phyloP scores from a whole-genome alignment of 1,139 yeast genomes.

The Hyphopichia pseudoburtonii region DNA sequence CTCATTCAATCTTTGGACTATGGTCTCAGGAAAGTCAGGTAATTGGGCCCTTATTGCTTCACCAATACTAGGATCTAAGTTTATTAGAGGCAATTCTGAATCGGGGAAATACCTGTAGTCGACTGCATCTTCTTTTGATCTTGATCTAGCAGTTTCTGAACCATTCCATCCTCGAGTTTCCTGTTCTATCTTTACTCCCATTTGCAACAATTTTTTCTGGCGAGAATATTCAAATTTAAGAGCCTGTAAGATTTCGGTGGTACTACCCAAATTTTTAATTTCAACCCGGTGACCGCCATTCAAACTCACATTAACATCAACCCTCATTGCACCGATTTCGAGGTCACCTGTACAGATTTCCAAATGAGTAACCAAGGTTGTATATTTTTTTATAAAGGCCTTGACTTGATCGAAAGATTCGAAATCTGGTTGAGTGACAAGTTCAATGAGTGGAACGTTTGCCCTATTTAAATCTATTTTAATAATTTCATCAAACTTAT shows the following conservation, averaged over 20 bases:
- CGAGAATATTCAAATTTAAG: slow-evolving; percentile 72
- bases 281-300: slow-evolving; percentile 75
- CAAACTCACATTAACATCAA: slow-evolving; percentile 88
- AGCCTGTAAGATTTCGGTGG: slow-evolving; percentile 78
- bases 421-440: slow-evolving; percentile 91
- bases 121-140: slow-evolving; percentile 77
- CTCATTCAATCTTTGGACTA: slow-evolving; percentile 47
- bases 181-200: slow-evolving; percentile 39
- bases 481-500: slow-evolving; percentile 39
- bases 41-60: slow-evolving; percentile 39
- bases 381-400: slow-evolving; percentile 79
- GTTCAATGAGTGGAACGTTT: slow-evolving; percentile 82
- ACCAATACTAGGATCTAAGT: slow-evolving; percentile 37
- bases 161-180: slow-evolving; percentile 97
- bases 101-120: slow-evolving; percentile 96
- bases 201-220: slow-evolving; percentile 49
- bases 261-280: slow-evolving; percentile 83
- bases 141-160: slow-evolving; percentile 54
- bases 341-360: slow-evolving; percentile 84
- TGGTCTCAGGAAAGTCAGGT: slow-evolving; percentile 66
- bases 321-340: slow-evolving; percentile 93
- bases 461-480: slow-evolving; percentile 80
- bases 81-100: slow-evolving; percentile 72
- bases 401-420: slow-evolving; percentile 65
- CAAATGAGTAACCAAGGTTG: slow-evolving; percentile 63